Percentiles rank a stretch among this genome's conserved stretches.
These are phyloP conservation scores for Diplodia seriata DNA, from an alignment of 2,329 filamentous ascomycete species.

Conservation along the genomic window DNA sequence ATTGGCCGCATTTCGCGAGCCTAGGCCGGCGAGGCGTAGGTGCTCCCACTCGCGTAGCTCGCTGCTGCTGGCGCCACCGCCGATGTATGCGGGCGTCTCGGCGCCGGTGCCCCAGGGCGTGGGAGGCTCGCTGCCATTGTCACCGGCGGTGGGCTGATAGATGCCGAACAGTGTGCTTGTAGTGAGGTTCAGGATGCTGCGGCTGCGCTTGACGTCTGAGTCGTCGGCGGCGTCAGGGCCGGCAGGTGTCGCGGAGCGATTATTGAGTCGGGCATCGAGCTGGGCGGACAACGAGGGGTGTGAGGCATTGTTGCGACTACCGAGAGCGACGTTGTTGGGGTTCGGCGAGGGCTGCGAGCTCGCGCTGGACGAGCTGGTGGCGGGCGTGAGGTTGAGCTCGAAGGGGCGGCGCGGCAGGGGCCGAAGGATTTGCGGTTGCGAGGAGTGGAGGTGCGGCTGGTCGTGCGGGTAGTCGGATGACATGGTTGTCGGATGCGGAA, in stretches of 20 bases:
- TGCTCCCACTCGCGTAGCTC: conserved; percentile 39
- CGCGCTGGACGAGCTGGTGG: conserved; percentile 33
- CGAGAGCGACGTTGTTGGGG: conserved; percentile 2
- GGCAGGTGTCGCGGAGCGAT: not conserved
- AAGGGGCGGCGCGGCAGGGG: conserved; percentile 50
- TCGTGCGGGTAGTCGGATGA: conserved; percentile 13
- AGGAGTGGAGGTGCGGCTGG: conserved; percentile 10
- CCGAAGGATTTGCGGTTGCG: conserved; percentile 44
- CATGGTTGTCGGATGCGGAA: not conserved
- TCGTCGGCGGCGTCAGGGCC: conserved; percentile 45
- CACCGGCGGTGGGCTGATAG: conserved; percentile 70
- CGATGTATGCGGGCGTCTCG: conserved; percentile 64
- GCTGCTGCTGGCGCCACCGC: conserved; percentile 11
- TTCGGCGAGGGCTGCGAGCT: conserved; percentile 40
- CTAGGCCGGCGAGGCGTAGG: conserved; percentile 40
- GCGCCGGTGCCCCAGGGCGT: conserved; percentile 83
- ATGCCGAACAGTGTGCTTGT: conserved; percentile 91
- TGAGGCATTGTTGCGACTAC: conserved; percentile 4
- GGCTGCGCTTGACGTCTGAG: conserved; percentile 64
- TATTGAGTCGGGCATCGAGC: conserved; percentile 22
- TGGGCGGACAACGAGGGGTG: conserved; percentile 5
- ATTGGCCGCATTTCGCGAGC: conserved; percentile 2
- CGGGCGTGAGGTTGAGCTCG: conserved; percentile 32
- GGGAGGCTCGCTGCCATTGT: conserved; percentile 59
- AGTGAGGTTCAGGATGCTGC: conserved; percentile 85